Evolutionary conservation across 1,284 basidiomycete genomes (phyloP).

Genomic region (Sutorius eximius): DNA sequence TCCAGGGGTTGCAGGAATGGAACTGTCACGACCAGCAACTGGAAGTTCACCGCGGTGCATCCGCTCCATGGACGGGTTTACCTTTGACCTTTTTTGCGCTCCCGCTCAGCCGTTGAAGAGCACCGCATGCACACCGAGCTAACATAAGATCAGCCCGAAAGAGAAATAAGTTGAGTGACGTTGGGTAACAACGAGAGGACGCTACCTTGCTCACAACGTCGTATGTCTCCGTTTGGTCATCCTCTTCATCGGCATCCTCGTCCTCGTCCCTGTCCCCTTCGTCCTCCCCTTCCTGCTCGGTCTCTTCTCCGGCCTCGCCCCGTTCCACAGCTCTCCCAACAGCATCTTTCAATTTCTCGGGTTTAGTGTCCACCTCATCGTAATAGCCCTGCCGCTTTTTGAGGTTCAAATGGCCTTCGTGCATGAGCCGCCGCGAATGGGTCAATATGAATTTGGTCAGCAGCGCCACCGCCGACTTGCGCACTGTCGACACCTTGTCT

Average conservation of each 20-base stretch:
- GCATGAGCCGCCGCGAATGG: conserved; percentile 86
- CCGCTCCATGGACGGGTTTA: conserved; percentile 56
- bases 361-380: conserved; percentile 61
- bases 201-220: no score
- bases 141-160: no score
- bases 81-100: conserved; percentile 64
- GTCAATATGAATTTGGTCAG: conserved; percentile 80
- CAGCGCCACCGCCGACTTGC: conserved; percentile 82
- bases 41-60: conserved; percentile 71
- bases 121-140: no score
- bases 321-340: conserved; percentile 59
- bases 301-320: conserved; percentile 35
- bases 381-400: conserved; percentile 78
- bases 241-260: conserved; percentile 38
- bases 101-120: no score
- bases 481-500: conserved; percentile 88
- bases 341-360: conserved; percentile 54
- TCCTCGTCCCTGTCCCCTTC: conserved; percentile 38
- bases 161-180: no score
- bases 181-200: no score
- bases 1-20: conserved; percentile 45
- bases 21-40: conserved; percentile 46
- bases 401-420: conserved; percentile 80
- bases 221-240: conserved; percentile 33
- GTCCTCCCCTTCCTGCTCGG: conserved; percentile 43